A percentile compares a stretch with the other conserved stretches of the same genome.
phyloP scores from a whole-genome alignment of 495 filamentous ascomycete genomes.

The Penicillium lagena region DNA sequence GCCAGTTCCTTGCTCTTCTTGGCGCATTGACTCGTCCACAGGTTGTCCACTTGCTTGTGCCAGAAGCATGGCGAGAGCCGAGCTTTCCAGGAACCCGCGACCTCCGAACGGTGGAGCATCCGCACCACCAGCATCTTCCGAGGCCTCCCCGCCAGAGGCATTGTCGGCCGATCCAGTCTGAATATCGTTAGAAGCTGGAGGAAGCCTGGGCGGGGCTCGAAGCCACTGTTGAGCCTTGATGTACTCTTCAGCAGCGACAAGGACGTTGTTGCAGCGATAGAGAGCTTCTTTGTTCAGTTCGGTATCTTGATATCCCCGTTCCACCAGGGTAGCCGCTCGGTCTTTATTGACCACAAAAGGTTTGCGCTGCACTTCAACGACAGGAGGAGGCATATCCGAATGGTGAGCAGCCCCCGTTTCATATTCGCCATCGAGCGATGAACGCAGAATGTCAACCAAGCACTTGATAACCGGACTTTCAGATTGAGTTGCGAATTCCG shows the following conservation, averaged over 20 bases:
- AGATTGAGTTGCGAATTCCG: slow-evolving; percentile 61
- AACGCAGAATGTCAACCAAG: slow-evolving; percentile 76
- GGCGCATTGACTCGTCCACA: slow-evolving; percentile 14
- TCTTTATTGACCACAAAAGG: slow-evolving; percentile 45
- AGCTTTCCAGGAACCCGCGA: slow-evolving; percentile 20
- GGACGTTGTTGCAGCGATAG: slow-evolving; percentile 70
- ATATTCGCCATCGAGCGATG: slow-evolving; percentile 66
- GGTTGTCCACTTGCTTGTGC: slow-evolving; percentile 24
- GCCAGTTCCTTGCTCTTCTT: slow-evolving; percentile 10
- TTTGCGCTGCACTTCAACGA: slow-evolving; percentile 27
- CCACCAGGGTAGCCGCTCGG: slow-evolving; percentile 32
- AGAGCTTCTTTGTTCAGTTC: slow-evolving; percentile 70
- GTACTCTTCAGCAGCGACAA: slow-evolving; percentile 60
- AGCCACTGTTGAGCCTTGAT: slow-evolving; percentile 52
- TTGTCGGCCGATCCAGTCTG: slow-evolving; percentile 34
- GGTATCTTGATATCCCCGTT: slow-evolving; percentile 40
- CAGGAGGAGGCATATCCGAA: slow-evolving; percentile 43
- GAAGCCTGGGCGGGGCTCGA: slow-evolving; percentile 43
- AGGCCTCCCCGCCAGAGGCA: slow-evolving; percentile 21
- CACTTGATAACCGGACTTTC: slow-evolving; percentile 69
- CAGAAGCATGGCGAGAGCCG: slow-evolving; percentile 34
- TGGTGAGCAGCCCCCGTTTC: slow-evolving; percentile 62
- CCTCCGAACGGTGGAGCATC: slow-evolving; percentile 26
- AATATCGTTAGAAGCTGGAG: slow-evolving; percentile 53
- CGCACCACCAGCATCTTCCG: slow-evolving; percentile 21